These are phyloP conservation scores for Clonostachys rosea DNA, from an alignment of 2,329 filamentous ascomycete species.

Conservation along the genomic window DNA sequence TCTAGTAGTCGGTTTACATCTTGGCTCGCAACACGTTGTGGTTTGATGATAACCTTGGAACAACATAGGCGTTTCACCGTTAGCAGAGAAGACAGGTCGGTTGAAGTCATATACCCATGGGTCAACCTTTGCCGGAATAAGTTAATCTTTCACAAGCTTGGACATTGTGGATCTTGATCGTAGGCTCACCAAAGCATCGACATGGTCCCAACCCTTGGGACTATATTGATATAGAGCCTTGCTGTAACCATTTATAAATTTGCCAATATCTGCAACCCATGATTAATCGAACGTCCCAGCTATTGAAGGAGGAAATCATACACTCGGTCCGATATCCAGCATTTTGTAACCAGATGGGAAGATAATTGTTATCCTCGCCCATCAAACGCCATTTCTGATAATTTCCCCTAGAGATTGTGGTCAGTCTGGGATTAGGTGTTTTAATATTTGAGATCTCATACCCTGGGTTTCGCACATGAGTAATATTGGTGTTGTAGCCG, in stretches of 20 bases:
- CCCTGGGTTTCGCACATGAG: not conserved
- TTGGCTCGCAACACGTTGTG: slow-evolving; percentile 7
- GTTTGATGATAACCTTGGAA: slow-evolving; percentile 5
- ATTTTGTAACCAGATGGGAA: slow-evolving; percentile 44
- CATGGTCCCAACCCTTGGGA: slow-evolving; percentile 7
- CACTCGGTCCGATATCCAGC: slow-evolving; percentile 43
- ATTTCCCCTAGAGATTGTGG: slow-evolving; percentile 9
- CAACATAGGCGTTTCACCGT: slow-evolving; percentile 2
- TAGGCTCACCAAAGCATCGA: slow-evolving; percentile 3
- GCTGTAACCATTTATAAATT: slow-evolving; percentile 8
- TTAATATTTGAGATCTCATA: too few species aligned
- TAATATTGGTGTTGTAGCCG: slow-evolving; percentile 7
- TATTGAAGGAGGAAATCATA: too few species aligned
- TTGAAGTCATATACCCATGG: slow-evolving; percentile 6
- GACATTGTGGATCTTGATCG: not conserved
- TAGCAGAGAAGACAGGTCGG: slow-evolving; percentile 5
- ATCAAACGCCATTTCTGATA: slow-evolving; percentile 45
- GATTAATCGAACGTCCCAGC: too few species aligned
- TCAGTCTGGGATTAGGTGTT: too few species aligned
- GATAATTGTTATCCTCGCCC: slow-evolving; percentile 41
- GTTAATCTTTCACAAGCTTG: not conserved
- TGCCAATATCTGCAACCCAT: slow-evolving; percentile 6
- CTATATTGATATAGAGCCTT: slow-evolving; percentile 3
- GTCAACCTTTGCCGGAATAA: slow-evolving; percentile 1
- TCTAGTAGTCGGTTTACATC: not conserved